Conservation (phyloP, 257 asterid species). For the Orobanche coerulescens region DNA sequence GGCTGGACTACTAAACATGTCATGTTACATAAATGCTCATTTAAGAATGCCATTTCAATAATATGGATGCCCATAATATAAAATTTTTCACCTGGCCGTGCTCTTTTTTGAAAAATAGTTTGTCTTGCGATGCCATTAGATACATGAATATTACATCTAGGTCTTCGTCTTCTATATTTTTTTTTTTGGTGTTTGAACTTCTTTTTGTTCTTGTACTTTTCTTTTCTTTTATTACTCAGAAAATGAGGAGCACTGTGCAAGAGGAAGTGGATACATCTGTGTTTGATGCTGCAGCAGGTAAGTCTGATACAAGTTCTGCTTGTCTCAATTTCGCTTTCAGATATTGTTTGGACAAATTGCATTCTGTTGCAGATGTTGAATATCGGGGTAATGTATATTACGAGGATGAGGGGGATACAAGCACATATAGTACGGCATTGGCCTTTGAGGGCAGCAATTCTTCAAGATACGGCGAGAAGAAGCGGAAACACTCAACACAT, state of each 20-base stretch:
- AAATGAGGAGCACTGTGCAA: conserved; percentile 42
- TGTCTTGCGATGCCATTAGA: neutral
- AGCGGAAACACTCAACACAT: conserved; percentile 46
- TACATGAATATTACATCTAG: neutral
- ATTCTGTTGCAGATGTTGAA: conserved; percentile 41
- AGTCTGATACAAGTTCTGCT: conserved; percentile 16
- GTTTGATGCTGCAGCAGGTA: conserved; percentile 65
- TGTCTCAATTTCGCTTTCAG: conserved; percentile 18
- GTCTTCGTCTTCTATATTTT: neutral
- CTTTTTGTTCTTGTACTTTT: conserved; percentile 2
- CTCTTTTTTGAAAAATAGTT: neutral
- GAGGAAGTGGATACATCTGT: conserved; percentile 87
- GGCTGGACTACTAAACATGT: neutral
- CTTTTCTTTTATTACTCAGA: conserved; percentile 41
- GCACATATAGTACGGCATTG: conserved; percentile 44
- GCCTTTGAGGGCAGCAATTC: conserved; percentile 49
- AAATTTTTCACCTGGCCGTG: neutral
- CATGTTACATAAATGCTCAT: neutral
- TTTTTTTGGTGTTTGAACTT: conserved; percentile 15
- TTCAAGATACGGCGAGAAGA: conserved; percentile 56
- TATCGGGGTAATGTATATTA: conserved; percentile 50
- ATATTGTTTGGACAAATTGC: conserved; percentile 20
- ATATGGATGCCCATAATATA: neutral
- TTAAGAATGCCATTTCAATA: neutral
- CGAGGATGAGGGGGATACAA: conserved; percentile 81